Conservation (phyloP, 768 basidiomycete genomes). For the Chalciporus piperatus region DNA sequence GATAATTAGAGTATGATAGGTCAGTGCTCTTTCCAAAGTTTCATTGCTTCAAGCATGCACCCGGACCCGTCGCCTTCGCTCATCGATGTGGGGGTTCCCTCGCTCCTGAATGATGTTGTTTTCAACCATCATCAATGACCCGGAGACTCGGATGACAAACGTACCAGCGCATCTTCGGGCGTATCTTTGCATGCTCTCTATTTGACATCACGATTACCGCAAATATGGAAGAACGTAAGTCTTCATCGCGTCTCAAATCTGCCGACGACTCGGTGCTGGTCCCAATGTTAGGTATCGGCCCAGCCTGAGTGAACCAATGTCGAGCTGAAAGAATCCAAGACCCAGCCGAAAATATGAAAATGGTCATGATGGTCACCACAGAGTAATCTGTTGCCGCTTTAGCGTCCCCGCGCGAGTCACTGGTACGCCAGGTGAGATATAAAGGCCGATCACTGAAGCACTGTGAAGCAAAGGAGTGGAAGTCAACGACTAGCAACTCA, state of each 20-base stretch:
- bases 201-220: no score
- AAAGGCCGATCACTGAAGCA: conserved; percentile 34
- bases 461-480: no score
- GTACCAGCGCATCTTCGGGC: no score
- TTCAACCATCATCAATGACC: no score
- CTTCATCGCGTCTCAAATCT: background rate
- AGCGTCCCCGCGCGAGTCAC: no score
- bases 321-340: conserved; percentile 33
- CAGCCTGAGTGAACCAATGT: conserved; percentile 32
- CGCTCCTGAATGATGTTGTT: no score
- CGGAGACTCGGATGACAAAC: no score
- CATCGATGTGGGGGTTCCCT: conserved; percentile 21
- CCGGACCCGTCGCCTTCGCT: background rate
- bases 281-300: conserved; percentile 27
- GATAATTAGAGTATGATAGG: no score
- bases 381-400: background rate
- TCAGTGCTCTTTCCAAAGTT: no score
- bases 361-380: conserved; percentile 24
- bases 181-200: no score
- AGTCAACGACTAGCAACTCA: no score
- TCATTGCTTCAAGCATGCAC: no score
- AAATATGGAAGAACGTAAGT: conserved; percentile 99
- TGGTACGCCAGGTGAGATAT: conserved; percentile 24
- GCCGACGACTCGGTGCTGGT: background rate
- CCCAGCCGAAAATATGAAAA: conserved; percentile 27